These are phyloP conservation scores for Penicillium italicum DNA, from an alignment of 2,329 filamentous ascomycete genomes.

Conservation along the genomic window DNA sequence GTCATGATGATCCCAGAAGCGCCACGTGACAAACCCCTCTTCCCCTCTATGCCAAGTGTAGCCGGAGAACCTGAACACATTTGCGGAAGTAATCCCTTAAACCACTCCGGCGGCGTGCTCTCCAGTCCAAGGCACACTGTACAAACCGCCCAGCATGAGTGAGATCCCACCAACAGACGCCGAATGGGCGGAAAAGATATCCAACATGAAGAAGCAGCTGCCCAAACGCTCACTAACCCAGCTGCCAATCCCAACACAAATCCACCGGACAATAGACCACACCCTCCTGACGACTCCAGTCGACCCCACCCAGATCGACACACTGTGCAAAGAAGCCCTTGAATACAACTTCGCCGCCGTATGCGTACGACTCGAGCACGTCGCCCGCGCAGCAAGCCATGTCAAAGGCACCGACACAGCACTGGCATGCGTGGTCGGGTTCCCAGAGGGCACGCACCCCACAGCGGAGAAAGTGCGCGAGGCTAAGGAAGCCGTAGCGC, in stretches of 20 bases:
- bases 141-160: constrained; percentile 19
- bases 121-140: background rate
- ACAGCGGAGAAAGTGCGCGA: constrained; percentile 52
- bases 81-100: background rate
- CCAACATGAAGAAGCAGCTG: constrained; percentile 24
- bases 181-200: constrained; percentile 35
- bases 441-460: constrained; percentile 57
- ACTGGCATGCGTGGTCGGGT: constrained; percentile 58
- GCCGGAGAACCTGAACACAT: background rate
- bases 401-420: constrained; percentile 45
- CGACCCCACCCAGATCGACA: constrained; percentile 49
- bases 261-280: constrained; percentile 43
- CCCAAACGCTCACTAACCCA: constrained; percentile 25
- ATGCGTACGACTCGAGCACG: constrained; percentile 54
- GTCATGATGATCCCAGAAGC: constrained; percentile 12
- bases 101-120: background rate
- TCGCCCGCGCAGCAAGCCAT: constrained; percentile 49
- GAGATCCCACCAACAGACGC: constrained; percentile 29
- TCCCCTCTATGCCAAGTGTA: constrained; percentile 1
- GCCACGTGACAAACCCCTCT: constrained; percentile 19
- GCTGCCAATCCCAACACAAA: constrained; percentile 23
- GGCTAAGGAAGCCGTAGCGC: constrained; percentile 46
- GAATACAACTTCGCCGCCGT: constrained; percentile 47
- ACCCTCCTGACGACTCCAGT: constrained; percentile 43
- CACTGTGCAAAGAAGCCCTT: constrained; percentile 54